Evolutionary conservation across 345 rosid genomes (phyloP).

Genomic region (Acer campestre): DNA sequence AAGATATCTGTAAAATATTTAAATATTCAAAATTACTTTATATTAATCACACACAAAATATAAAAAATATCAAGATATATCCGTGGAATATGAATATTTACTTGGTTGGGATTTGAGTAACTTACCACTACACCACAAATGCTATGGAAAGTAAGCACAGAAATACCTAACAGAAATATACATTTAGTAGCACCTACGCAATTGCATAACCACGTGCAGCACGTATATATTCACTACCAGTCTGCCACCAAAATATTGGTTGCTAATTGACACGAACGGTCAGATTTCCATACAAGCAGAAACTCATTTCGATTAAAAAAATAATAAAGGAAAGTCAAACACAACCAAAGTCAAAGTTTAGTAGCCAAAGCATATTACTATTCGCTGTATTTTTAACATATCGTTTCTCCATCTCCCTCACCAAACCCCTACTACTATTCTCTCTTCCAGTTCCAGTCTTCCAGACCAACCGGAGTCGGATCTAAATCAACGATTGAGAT

Average conservation of each 20-base stretch:
- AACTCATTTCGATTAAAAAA: background rate
- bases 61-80: too few relatives aligned
- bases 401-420: conserved; percentile 14
- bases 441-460: background rate
- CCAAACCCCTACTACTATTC: background rate
- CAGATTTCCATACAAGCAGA: background rate
- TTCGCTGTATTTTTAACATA: background rate
- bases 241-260: background rate
- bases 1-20: too few relatives aligned
- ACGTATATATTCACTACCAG: background rate
- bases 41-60: too few relatives aligned
- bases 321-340: too few relatives aligned
- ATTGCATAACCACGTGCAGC: background rate
- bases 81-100: too few relatives aligned
- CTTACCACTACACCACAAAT: too few relatives aligned
- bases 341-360: too few relatives aligned
- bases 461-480: background rate
- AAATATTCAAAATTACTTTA: too few relatives aligned
- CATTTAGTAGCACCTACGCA: background rate
- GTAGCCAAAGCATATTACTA: too few relatives aligned
- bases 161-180: too few relatives aligned
- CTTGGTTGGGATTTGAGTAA: too few relatives aligned
- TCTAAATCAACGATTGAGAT: conserved; percentile 32
- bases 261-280: background rate
- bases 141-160: too few relatives aligned